Base-by-base conservation (phyloP, 257 asterid species). In the Misopates orontium region DNA sequence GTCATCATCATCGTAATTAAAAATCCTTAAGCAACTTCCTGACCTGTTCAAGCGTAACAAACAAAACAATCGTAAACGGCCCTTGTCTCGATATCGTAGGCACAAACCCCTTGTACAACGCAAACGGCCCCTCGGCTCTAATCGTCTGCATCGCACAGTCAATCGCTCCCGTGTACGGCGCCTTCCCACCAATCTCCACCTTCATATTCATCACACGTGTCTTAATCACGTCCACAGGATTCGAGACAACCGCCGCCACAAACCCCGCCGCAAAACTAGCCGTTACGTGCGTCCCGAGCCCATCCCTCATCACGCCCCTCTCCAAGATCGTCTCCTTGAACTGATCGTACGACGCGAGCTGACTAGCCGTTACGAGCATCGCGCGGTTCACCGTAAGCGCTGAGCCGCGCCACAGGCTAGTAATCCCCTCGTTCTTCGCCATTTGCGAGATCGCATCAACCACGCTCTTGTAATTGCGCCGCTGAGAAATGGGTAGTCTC, bases 321-420 rank as follows among this genome's bases (percentile, higher is more conserved):
- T 60, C 84, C 19, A 88, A 15, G 0, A 91, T 79, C 55, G 15
- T 74, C 40, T 91, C 96, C 79, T 91, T 91, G 71, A 88, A 61
- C 60, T 91, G 86, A 52, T 91, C 98, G 52, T 91, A 91, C 8
- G 98, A 88, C 40, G 98, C 96, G 17, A 91, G 78, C 68, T 91
- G 98, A 10, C 94, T 84, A 7, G 98, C 87, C 0, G 98, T 91
- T 9, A 91, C 98, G 10, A 88, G 79, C 98, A 91, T 91, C 1
- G 98, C 98, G 12, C 95, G 88, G 80, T 91, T 88, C 75, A 91
- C 96, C 4, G 98, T 91, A 6, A 88, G 86, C 5, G 95, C 74
- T 5, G 98, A 91, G 0, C 98, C 98, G 45, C 98, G 95, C 98
- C 98, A 91, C 56, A 91, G 80, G 84, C 98, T 91, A 1, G 79